A percentile compares a stretch with the other conserved stretches of the same genome.
These are phyloP conservation scores for Escovopsis weberi DNA, from an alignment of 2,329 filamentous ascomycete genomes.

Conservation along the genomic window DNA sequence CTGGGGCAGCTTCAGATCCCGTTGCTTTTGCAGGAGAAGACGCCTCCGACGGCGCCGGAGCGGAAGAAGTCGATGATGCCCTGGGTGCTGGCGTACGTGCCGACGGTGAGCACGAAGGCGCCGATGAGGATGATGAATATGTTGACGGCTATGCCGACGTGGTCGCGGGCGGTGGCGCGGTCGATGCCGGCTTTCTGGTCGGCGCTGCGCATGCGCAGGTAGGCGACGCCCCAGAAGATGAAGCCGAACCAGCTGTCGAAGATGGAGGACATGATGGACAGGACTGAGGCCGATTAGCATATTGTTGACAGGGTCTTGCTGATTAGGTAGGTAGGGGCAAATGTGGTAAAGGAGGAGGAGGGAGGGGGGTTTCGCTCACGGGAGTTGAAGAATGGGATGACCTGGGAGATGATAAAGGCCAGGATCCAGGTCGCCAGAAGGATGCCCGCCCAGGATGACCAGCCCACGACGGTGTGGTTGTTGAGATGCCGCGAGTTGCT, in stretches of 20 bases:
- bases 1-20: slow-evolving; percentile 39
- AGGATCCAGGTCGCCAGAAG: slow-evolving; percentile 58
- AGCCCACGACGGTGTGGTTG: slow-evolving; percentile 68
- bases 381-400: slow-evolving; percentile 87
- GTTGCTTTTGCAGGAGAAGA: slow-evolving; percentile 62
- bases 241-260: slow-evolving; percentile 93
- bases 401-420: slow-evolving; percentile 84
- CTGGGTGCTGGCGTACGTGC: slow-evolving; percentile 67
- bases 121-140: slow-evolving; percentile 58
- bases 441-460: slow-evolving; percentile 64
- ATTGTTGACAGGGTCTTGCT: not conserved
- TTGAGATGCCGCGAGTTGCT: slow-evolving; percentile 64
- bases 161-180: slow-evolving; percentile 34
- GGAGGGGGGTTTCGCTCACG: slow-evolving; percentile 23
- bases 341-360: not conserved
- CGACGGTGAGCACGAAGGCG: slow-evolving; percentile 65
- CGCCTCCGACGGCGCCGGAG: slow-evolving; percentile 46
- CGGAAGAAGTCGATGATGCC: slow-evolving; percentile 62
- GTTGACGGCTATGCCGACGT: slow-evolving; percentile 50
- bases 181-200: slow-evolving; percentile 40
- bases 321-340: too few relatives aligned
- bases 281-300: slow-evolving; percentile 23
- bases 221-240: slow-evolving; percentile 84
- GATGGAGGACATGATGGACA: slow-evolving; percentile 69
- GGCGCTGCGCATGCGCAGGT: slow-evolving; percentile 58